Base-by-base conservation (phyloP, 2,329 filamentous ascomycete genomes). In the Dactylonectria macrodidyma region DNA sequence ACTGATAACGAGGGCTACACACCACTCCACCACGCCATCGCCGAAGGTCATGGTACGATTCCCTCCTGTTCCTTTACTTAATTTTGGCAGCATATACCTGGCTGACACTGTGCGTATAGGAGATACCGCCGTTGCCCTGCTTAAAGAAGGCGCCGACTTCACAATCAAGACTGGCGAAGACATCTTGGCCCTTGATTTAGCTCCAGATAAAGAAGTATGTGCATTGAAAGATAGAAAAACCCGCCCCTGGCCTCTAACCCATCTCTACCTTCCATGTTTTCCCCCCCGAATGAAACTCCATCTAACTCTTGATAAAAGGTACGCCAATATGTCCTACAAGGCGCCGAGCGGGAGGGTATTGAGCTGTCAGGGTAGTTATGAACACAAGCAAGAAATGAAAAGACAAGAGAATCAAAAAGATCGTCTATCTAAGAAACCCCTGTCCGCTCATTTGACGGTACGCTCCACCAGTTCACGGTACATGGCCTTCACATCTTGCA, bases 401-500 rank as follows among this genome's bases (percentile, higher is more conserved):
- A 70, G 64, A 59, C 52, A 44, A 71, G 54, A 51, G 67, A 30
- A 50, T n/a, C 44, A 67, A 51, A 62, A 36, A 51, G 66, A 60
- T 30, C 47, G 54, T 60, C 59, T 38, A 59, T 71, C 55, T 59
- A 52, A 60, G 57, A 61, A 47, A 30, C 59, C 48, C 55, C 38
- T 56, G 48, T 34, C 52, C 50, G 44, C 67, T 84, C 81, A 93
- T 81, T 90, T 92, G 78, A 95, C 90, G 65, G 94, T 95, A 78
- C 91, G 90, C 83, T 97, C 93, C 56, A 97, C 93, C 80, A 99
- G 83, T 78, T 98, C 95, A 72, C 94, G 90, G 84, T 98, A 98
- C 88, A 99, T 97, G 77, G 91, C 92, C 85, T 99, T 99, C 79
- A 99, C 87, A 84, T 99, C 96, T 72, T 91, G 86, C 60, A 99